Evolutionary conservation across 73 alveolate genomes (phyloP).

Genomic region (Diophrys appendiculata): DNA sequence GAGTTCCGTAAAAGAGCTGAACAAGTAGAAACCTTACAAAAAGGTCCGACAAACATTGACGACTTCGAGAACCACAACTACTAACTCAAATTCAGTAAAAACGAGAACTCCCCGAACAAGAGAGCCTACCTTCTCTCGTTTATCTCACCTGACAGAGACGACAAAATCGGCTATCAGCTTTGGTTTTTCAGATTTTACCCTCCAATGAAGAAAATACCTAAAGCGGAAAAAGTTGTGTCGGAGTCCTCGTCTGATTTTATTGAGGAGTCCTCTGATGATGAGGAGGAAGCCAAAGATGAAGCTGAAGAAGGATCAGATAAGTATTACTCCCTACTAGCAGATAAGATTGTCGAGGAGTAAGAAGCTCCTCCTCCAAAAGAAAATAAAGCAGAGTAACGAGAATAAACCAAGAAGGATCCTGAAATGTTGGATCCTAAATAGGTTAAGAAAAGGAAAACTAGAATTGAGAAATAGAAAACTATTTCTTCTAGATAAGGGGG

Average conservation of each 20-base stretch:
- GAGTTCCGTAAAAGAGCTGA: too few relatives aligned
- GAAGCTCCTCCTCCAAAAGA: not conserved
- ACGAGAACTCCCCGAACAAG: too few relatives aligned
- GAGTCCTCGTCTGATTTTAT: too few relatives aligned
- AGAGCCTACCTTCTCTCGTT: not conserved
- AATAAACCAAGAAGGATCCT: too few relatives aligned
- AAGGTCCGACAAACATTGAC: not conserved
- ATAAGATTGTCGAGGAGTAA: not conserved
- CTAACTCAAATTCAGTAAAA: not conserved
- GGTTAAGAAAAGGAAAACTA: not conserved
- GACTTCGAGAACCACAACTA: not conserved
- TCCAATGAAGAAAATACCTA: not conserved
- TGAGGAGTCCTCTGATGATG: not conserved
- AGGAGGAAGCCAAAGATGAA: not conserved
- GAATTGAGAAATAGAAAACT: not conserved
- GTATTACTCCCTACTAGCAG: not conserved
- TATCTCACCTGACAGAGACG: not conserved
- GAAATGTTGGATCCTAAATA: too few relatives aligned
- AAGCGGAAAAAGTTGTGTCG: not conserved
- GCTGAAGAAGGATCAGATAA: too few relatives aligned
- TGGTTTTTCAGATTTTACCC: not conserved
- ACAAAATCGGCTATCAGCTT: not conserved
- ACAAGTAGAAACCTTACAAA: not conserved
- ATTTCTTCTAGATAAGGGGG: not conserved
- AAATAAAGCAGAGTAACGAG: too few relatives aligned